Conservation (phyloP, 2,329 filamentous ascomycete species). For the Colletotrichum phormii region DNA sequence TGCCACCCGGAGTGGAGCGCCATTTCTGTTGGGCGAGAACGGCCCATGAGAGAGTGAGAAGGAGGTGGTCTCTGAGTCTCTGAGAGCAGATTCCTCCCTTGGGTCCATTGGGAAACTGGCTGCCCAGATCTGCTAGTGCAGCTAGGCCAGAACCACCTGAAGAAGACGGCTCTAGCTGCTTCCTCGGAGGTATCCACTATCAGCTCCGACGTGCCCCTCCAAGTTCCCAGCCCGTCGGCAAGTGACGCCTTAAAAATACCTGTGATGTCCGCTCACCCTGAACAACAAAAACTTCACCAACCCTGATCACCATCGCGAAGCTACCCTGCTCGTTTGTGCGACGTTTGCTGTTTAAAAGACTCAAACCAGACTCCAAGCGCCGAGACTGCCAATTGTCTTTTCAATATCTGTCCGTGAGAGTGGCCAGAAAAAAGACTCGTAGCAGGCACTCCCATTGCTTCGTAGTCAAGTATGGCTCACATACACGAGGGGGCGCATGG, state of each 20-base stretch:
- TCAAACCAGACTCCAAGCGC: not conserved
- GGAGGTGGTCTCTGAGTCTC: not conserved
- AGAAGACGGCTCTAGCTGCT: constrained; percentile 1
- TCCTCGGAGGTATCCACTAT: constrained; percentile 15
- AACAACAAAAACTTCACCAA: constrained; percentile 5
- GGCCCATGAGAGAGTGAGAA: not conserved
- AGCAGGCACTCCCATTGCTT: constrained; percentile 66
- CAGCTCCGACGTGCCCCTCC: constrained; percentile 5
- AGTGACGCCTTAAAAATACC: constrained; percentile 17
- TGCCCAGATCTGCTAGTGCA: constrained; percentile 28
- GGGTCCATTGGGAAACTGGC: not conserved
- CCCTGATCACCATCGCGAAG: not conserved
- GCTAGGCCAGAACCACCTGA: constrained; percentile 1
- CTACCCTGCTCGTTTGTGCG: not conserved
- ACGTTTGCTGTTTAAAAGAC: not conserved
- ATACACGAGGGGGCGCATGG: constrained; percentile 42
- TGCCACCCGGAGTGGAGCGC: constrained; percentile 15
- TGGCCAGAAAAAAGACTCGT: constrained; percentile 57
- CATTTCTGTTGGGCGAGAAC: constrained; percentile 29
- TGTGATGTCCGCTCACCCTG: constrained; percentile 19
- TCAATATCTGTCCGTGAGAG: not conserved
- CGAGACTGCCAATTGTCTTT: not conserved
- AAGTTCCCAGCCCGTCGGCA: not conserved
- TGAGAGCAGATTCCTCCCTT: constrained; percentile 11
- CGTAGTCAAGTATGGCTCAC: constrained; percentile 60